Evolutionary conservation across 108 stramenopile species (phyloP), one percentile per base, ranked within the genome.

Genomic region (Licmophora abbreviata): DNA sequence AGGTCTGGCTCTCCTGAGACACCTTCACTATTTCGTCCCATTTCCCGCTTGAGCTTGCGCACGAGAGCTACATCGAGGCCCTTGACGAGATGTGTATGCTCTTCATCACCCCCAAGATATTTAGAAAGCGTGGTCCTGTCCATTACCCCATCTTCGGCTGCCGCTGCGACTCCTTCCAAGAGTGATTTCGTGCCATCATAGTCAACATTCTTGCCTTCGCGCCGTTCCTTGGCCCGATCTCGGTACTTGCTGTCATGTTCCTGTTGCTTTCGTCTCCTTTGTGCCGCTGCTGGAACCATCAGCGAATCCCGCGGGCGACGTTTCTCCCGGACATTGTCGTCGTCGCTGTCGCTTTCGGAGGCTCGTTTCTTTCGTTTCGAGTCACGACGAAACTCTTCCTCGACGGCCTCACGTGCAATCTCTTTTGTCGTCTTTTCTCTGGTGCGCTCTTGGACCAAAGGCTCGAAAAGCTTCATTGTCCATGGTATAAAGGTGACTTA

Each of bases 41-140:
- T 51, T 45, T 80, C 72, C 35, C 73, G 38, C 52, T 83, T 44
- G 18, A 84, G 70, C 58, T 92, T 87, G 24, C 88, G 63, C 8
- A 86, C 77, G 34, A 96, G 60, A 20, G 91, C 80, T 30, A 66
- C 51, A 75, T 97, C 93, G 46, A 95, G 56, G 6, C 95, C 95
- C 57, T 76, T 88, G 23, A 85, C 88, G 21, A 87, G 47, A 79
- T 92, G 90, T n/a, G 90, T 88, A 57, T 89, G 93, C 36, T 79
- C 58, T 38, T 83, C 77, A 51, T 89, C 88, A 14, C 91, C 91
- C 1, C 91, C 91, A 4, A 92, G 66, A 69, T 81, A 90, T 69
- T 87, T 79, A 41, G 80, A 73, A 22, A 78, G 63, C 34, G 81
- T 79, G 1, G 69, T 74, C 47, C 74, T 79, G 18, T 34, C 26